Conservation (phyloP, 176 grass and related monocot genomes). For the Avena sativa region DNA sequence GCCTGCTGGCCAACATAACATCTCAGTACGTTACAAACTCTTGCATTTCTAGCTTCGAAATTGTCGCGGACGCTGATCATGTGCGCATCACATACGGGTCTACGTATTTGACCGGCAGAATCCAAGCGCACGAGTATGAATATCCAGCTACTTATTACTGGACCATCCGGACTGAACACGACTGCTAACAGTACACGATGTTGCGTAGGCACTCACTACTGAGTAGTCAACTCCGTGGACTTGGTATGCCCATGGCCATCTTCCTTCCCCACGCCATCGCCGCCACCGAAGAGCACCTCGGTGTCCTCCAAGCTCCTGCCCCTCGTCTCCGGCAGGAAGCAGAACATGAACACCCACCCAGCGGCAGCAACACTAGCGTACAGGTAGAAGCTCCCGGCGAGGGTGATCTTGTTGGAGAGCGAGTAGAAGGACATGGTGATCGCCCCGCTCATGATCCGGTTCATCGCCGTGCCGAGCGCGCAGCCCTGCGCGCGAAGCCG, state of each 20-base stretch:
- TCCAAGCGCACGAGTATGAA: not conserved
- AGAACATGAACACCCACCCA: slow-evolving; percentile 82
- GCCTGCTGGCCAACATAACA: no score
- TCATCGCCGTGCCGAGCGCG: slow-evolving; percentile 70
- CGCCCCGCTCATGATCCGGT: slow-evolving; percentile 66
- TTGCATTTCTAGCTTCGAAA: no score
- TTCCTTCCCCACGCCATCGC: not conserved
- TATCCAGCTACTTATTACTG: not conserved
- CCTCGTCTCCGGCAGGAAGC: slow-evolving; percentile 80
- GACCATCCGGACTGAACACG: not conserved
- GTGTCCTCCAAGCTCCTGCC: slow-evolving; percentile 74
- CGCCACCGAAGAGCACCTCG: slow-evolving; percentile 65
- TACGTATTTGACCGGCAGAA: no score
- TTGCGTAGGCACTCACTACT: slow-evolving; percentile 1
- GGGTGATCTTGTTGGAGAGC: slow-evolving; percentile 71
- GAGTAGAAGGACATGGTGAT: slow-evolving; percentile 84
- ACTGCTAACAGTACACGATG: not conserved
- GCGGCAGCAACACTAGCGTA: slow-evolving; percentile 59
- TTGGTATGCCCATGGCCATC: slow-evolving; percentile 8
- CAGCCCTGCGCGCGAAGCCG: slow-evolving; percentile 70
- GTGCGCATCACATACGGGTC: no score
- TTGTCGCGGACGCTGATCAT: no score
- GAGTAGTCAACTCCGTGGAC: slow-evolving; percentile 46
- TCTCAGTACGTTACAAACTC: no score
- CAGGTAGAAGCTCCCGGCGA: slow-evolving; percentile 77